A percentile compares a stretch with the other conserved stretches of the same genome.
Conservation (phyloP, 331 rosid genomes). For the Arachis monticola region DNA sequence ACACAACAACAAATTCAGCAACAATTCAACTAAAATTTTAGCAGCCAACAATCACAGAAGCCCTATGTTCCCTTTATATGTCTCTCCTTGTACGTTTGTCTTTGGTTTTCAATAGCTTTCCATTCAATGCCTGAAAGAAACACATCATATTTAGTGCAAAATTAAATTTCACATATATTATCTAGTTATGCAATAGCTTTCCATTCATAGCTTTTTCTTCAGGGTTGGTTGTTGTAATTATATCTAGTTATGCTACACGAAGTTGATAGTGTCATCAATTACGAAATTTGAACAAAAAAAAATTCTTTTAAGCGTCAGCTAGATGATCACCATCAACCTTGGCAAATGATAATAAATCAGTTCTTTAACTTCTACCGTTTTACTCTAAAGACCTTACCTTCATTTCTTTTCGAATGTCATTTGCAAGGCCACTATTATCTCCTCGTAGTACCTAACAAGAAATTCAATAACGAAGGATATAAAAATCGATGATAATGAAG, state of each 20-base stretch:
- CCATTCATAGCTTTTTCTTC: not conserved
- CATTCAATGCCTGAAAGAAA: conserved; percentile 73
- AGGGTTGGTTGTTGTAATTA: conserved; percentile 3
- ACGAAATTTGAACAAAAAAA: conserved; percentile 10
- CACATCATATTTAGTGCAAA: conserved; percentile 25
- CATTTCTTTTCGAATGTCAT: conserved; percentile 99
- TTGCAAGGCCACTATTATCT: conserved; percentile 94
- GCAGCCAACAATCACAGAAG: not conserved
- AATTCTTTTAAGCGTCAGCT: conserved; percentile 18
- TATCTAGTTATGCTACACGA: conserved; percentile 12
- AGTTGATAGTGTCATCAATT: conserved; percentile 24
- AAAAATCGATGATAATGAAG: conserved; percentile 22
- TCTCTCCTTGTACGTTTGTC: conserved; percentile 82
- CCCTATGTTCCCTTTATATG: conserved; percentile 90
- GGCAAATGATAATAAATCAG: conserved; percentile 25
- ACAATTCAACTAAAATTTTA: too few relatives aligned
- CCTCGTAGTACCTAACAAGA: conserved; percentile 87
- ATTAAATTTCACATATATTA: conserved; percentile 5
- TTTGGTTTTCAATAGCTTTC: conserved; percentile 89
- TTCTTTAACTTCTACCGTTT: not conserved
- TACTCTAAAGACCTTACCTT: conserved; percentile 60
- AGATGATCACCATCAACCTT: conserved; percentile 23
- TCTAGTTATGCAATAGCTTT: too few relatives aligned
- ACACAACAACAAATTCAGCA: too few relatives aligned
- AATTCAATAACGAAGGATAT: conserved; percentile 32